Base-by-base conservation (phyloP, 2,329 filamentous ascomycete genomes). In the Pestalotiopsis sp. region DNA sequence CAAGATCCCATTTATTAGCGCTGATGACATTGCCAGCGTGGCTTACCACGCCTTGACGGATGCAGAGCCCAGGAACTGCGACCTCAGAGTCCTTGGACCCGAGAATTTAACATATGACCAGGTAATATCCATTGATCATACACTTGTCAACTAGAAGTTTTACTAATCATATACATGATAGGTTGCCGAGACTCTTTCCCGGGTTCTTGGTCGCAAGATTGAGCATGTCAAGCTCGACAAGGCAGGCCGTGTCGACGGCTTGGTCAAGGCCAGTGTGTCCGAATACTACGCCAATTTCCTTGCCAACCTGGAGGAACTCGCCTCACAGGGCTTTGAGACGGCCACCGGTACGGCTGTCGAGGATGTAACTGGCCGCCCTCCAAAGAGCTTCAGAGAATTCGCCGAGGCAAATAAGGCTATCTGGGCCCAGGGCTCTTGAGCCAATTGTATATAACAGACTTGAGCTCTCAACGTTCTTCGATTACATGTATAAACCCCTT, bases 151-250 rank as follows among this genome's bases (percentile, higher is more conserved):
- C 27, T 31, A 6, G 7, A 31, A 31, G 27, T 7, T 6, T 31
- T 36, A 36, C 31, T 9, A 36, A 36, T 2, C 31, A 36, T 11
- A 11, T 6, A n/a, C 17, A 41, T 23, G 41, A 61, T 39, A 74
- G 72, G 61, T 74, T 68, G 72, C 72, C 61, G 70, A 72, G 67
- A 71, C 41, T 4, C 69, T 74, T 31, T 68, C 71, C 23, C 66
- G 69, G 45, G 70, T 72, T 31, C 70, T 74, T 17, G 72, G 72
- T 7, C 72, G 71, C 66, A 70, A 71, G 69, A 71, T 74, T 57
- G 71, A 72, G 63, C 73, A 74, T 67, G 72, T 72, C 13, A 72
- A 74, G 67, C 71, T 68, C 5, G 70, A 71, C 63, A 70, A 72
- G 65, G 59, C 65, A 2, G 67, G 67, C 20, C 68, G 70, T 13